phyloP scores from a whole-genome alignment of 2,329 filamentous ascomycete species.

The Aspergillus sp. region DNA sequence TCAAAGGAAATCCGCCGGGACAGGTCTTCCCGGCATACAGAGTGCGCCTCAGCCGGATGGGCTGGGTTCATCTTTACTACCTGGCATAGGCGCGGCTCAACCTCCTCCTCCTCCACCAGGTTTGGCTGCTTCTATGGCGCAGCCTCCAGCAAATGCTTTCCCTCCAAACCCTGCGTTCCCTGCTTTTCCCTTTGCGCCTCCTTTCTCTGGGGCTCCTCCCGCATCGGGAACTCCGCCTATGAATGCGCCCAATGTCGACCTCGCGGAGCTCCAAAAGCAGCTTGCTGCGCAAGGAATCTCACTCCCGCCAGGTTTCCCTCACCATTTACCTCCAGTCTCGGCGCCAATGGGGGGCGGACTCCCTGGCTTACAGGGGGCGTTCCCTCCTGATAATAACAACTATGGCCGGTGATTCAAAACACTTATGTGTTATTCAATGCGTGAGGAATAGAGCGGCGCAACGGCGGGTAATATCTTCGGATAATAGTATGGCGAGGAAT shows the following conservation, averaged over 20 bases:
- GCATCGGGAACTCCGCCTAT: constrained; percentile 43
- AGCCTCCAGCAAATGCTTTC: constrained; percentile 28
- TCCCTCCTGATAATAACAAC: constrained; percentile 36
- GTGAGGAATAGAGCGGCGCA: constrained; percentile 15
- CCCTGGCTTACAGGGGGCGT: constrained; percentile 37
- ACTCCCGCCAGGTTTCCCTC: constrained; percentile 36
- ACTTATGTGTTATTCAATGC: background rate
- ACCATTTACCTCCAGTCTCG: constrained; percentile 41
- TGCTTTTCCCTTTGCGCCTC: constrained; percentile 42
- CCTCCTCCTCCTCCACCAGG: constrained; percentile 36
- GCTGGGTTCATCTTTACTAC: constrained; percentile 43
- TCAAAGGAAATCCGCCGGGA: constrained; percentile 72
- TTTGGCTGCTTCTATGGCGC: constrained; percentile 41
- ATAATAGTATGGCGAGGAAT: background rate
- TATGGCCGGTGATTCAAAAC: constrained; percentile 45
- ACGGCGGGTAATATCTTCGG: constrained; percentile 28
- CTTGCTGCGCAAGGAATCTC: constrained; percentile 36
- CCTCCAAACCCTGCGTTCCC: constrained; percentile 36
- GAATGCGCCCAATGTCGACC: constrained; percentile 29
- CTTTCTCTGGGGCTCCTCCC: constrained; percentile 50
- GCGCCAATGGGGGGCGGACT: constrained; percentile 28
- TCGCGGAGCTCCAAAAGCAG: constrained; percentile 40
- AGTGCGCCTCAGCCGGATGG: constrained; percentile 55
- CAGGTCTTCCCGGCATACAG: constrained; percentile 52
- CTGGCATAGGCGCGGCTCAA: constrained; percentile 49